These are phyloP conservation scores for Chlamydomonas sphaeroides DNA, from an alignment of 139 green algal genomes.

Conservation along the genomic window DNA sequence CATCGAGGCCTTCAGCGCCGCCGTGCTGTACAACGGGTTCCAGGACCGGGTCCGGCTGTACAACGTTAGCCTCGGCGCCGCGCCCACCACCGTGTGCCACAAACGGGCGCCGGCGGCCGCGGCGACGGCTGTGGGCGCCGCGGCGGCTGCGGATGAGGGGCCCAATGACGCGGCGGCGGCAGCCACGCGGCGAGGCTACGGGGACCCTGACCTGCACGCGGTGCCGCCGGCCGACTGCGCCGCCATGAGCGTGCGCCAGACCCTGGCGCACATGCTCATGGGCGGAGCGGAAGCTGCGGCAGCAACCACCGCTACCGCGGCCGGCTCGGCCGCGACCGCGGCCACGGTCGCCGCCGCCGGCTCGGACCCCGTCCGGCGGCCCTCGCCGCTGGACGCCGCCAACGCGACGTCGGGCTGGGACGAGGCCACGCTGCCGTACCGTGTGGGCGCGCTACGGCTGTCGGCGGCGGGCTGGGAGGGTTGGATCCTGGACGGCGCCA, in stretches of 20 bases:
- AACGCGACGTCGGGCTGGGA: neutral
- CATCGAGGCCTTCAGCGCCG: slow-evolving; percentile 65
- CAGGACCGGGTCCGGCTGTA: slow-evolving; percentile 59
- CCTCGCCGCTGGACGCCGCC: neutral
- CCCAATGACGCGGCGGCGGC: slow-evolving; percentile 37
- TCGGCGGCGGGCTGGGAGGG: slow-evolving; percentile 76
- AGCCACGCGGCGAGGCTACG: slow-evolving; percentile 42
- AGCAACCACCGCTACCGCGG: neutral
- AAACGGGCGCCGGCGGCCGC: neutral
- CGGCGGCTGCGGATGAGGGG: neutral
- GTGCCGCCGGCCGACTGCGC: slow-evolving; percentile 5
- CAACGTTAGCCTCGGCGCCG: slow-evolving; percentile 59
- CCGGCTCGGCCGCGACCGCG: neutral
- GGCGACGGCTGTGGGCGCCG: neutral
- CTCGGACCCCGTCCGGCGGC: too few species aligned
- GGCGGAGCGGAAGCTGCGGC: neutral
- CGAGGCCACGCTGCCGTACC: neutral
- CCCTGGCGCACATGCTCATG: slow-evolving; percentile 38
- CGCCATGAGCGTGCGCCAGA: slow-evolving; percentile 4
- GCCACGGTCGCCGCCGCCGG: neutral
- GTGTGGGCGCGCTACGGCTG: slow-evolving; percentile 65
- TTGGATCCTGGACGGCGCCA: slow-evolving; percentile 71
- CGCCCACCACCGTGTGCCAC: slow-evolving; percentile 43
- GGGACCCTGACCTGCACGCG: slow-evolving; percentile 7
- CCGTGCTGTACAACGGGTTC: slow-evolving; percentile 79